Percentiles rank a stretch among this genome's conserved stretches.
phyloP scores from a whole-genome alignment of 495 filamentous ascomycete genomes.

The Penicillium silybi region DNA sequence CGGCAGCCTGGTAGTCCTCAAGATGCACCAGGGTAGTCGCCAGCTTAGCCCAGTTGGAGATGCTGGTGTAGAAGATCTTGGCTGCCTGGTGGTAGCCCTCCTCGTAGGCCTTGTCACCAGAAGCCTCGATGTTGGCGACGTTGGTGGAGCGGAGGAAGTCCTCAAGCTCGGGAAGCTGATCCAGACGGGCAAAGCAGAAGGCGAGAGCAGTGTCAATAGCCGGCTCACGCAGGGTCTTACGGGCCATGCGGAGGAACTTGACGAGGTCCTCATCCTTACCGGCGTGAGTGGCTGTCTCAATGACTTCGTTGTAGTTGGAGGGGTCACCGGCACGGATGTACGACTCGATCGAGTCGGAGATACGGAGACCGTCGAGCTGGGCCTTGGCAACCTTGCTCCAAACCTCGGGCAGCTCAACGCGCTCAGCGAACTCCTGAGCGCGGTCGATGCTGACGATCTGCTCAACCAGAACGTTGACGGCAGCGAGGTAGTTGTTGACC shows the following conservation, averaged over 20 bases:
- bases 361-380: constrained; percentile 91
- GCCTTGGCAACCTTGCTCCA: constrained; percentile 99
- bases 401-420: constrained; percentile 92
- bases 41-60: constrained; percentile 99
- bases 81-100: constrained; percentile 94
- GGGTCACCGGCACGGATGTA: constrained; percentile 95
- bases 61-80: constrained; percentile 98
- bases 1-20: constrained; percentile 94
- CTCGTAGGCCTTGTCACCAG: constrained; percentile 94
- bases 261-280: constrained; percentile 98
- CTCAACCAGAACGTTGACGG: constrained; percentile 90
- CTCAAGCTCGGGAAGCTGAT: constrained; percentile 89
- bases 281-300: constrained; percentile 91
- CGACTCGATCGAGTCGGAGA: constrained; percentile 90
- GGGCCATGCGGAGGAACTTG: constrained; percentile 95
- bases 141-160: constrained; percentile 95
- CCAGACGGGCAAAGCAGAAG: constrained; percentile 86
- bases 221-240: constrained; percentile 92
- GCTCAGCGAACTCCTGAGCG: constrained; percentile 93
- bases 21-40: constrained; percentile 95
- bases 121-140: constrained; percentile 90
- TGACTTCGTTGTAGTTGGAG: constrained; percentile 90
- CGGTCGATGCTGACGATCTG: constrained; percentile 98
- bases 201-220: constrained; percentile 90
- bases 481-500: constrained; percentile 79